Base-by-base conservation (phyloP, 2,329 filamentous ascomycete species). In the Fusarium temperatum region DNA sequence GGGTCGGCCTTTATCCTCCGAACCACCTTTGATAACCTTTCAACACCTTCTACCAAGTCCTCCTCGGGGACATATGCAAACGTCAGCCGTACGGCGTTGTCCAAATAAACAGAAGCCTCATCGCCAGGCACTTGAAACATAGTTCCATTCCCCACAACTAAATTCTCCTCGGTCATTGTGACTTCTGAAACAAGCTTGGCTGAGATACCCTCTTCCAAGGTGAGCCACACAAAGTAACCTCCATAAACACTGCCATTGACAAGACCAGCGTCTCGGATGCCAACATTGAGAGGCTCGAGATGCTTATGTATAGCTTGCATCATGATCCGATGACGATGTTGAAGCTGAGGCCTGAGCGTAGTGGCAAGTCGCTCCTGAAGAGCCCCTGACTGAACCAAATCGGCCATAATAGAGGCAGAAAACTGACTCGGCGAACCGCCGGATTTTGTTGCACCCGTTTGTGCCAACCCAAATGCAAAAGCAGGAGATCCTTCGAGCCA, bases 171-270 rank as follows among this genome's bases (percentile, higher is more conserved):
- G 28, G 85, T 82, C 77, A 87, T 83, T 22, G 91, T 91, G 44
- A 85, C 84, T 75, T 86, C 82, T 12, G 89, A 89, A 38, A 94
- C 84, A 13, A 87, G 85, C 38, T 83, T 90, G 14, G 86, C 84
- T 61, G 92, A 83, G 6, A 84, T 50, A 63, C 71, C 81, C 4
- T 80, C 71, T 0, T 91, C 91, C 9, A 97, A 81, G 4, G 85
- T 87, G 32, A 97, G 82, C 94, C 94, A 98, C 54, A 97, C 85
- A 80, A 97, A 98, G 80, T 96, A 98, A 1, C 95, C 95, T 0
- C 95, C 95, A 36, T 91, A 92, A 7, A 91, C 81, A 8, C 84
- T 80, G 39, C 84, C 81, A 63, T 84, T 80, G 3, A 81, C 77
- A 63, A 87, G 82, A 20, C 76, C 81, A 24, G 78, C 74, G 75